These are phyloP conservation scores for Vicia sativa DNA, from an alignment of 306 rosid species.

Conservation along the genomic window DNA sequence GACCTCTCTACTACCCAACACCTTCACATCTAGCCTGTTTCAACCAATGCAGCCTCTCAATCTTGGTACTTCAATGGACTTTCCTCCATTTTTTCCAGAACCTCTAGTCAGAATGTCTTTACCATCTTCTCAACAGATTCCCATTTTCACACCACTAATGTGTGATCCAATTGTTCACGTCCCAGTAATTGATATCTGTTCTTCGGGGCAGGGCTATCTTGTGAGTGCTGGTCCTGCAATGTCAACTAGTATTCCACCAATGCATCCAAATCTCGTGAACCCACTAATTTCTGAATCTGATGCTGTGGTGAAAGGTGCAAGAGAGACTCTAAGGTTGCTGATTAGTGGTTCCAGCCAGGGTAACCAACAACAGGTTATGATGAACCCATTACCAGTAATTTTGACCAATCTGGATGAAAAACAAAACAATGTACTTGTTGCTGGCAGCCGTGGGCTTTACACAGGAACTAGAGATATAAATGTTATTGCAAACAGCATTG, in stretches of 20 bases:
- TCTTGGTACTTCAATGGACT: constrained; percentile 57
- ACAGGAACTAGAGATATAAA: constrained; percentile 70
- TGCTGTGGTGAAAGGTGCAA: constrained; percentile 82
- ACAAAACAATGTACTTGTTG: constrained; percentile 53
- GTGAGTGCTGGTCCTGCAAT: constrained; percentile 90
- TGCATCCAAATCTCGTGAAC: constrained; percentile 67
- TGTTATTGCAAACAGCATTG: constrained; percentile 74
- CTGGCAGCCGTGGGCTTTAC: constrained; percentile 86
- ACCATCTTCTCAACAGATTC: constrained; percentile 81
- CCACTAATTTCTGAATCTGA: constrained; percentile 75
- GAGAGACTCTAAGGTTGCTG: constrained; percentile 88
- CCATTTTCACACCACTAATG: constrained; percentile 84
- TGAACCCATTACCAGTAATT: constrained; percentile 71
- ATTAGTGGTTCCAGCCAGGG: constrained; percentile 75
- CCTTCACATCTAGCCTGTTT: constrained; percentile 60
- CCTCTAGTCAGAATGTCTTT: constrained; percentile 69
- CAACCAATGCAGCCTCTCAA: constrained; percentile 58
- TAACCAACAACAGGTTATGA: constrained; percentile 61
- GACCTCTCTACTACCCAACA: constrained; percentile 64
- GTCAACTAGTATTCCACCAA: constrained; percentile 71
- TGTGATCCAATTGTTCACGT: constrained; percentile 94
- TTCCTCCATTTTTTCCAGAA: constrained; percentile 81
- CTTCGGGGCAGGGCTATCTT: constrained; percentile 90
- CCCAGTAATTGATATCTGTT: constrained; percentile 89
- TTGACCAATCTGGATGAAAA: constrained; percentile 59